phyloP scores from a whole-genome alignment of 495 filamentous ascomycete genomes.

The Penicillium cinerascens region DNA sequence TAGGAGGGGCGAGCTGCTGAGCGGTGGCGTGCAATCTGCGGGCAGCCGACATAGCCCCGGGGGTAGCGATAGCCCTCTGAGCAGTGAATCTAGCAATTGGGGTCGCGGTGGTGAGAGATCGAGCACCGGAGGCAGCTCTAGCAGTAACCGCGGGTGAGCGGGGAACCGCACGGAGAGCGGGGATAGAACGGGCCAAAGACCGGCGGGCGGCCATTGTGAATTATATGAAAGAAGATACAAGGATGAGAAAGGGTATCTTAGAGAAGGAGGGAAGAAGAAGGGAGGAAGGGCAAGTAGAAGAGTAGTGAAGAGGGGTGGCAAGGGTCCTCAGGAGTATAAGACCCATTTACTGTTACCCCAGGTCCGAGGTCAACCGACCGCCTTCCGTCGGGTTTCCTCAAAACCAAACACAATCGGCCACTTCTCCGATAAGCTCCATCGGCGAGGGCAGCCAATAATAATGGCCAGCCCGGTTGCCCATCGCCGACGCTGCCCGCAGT shows the following conservation, averaged over 20 bases:
- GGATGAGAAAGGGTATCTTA: neutral
- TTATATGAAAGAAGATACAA: neutral
- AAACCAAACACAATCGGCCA: neutral
- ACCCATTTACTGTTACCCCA: constrained; percentile 13
- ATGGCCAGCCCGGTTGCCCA: neutral
- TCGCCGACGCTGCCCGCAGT: constrained; percentile 18
- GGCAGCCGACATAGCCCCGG: constrained; percentile 25
- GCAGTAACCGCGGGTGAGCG: constrained; percentile 32
- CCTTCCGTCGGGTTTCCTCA: constrained; percentile 16
- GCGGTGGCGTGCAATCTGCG: constrained; percentile 58
- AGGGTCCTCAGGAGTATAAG: constrained; percentile 9
- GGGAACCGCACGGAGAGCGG: constrained; percentile 46
- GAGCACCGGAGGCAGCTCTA: constrained; percentile 26
- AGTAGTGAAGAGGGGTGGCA: neutral
- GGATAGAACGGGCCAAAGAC: constrained; percentile 40
- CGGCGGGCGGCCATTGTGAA: constrained; percentile 45
- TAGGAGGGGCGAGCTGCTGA: constrained; percentile 52
- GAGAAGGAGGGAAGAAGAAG: too few species aligned
- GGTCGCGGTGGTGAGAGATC: constrained; percentile 28
- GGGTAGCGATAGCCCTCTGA: constrained; percentile 13
- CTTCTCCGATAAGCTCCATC: constrained; percentile 23
- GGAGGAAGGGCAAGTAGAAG: constrained; percentile 2
- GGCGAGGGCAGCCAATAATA: constrained; percentile 18
- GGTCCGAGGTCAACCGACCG: constrained; percentile 28
- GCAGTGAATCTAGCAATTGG: constrained; percentile 18